Conservation (phyloP, 768 basidiomycete genomes). For the Fomitopsis serialis region DNA sequence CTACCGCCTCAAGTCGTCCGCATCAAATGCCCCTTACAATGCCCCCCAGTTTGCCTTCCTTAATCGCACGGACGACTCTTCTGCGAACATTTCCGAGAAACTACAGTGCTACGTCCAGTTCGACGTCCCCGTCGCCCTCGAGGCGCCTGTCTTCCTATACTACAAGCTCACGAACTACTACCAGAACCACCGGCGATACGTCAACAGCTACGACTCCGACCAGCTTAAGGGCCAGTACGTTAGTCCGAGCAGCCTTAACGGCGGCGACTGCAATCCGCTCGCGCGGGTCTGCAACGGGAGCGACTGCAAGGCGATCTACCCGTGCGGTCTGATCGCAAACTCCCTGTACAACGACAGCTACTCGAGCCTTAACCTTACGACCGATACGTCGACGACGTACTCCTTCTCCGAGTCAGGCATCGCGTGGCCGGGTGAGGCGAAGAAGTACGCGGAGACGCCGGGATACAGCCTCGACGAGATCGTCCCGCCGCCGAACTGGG, state of each 20-base stretch:
- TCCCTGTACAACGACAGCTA: conserved; percentile 96
- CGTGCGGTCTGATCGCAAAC: conserved; percentile 97
- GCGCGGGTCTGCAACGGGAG: conserved; percentile 32
- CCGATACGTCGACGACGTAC: conserved; percentile 47
- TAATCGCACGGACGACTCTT: conserved; percentile 42
- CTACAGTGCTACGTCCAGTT: conserved; percentile 78
- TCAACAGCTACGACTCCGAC: conserved; percentile 79
- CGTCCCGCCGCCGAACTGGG: conserved; percentile 94
- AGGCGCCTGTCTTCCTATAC: conserved; percentile 79
- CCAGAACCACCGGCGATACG: conserved; percentile 98
- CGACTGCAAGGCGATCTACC: conserved; percentile 63
- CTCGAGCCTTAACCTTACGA: conserved; percentile 48
- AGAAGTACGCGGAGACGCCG: conserved; percentile 76
- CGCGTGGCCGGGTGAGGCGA: conserved; percentile 92
- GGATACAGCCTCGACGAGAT: conserved; percentile 61
- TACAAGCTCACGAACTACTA: conserved; percentile 96
- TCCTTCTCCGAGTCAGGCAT: conserved; percentile 75
- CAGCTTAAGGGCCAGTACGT: conserved; percentile 78
- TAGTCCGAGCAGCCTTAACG: conserved; percentile 41
- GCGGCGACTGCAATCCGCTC: conserved; percentile 86
- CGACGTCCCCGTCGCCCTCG: conserved; percentile 72
- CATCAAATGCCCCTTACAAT: conserved; percentile 38
- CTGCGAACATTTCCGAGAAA: conserved; percentile 34
- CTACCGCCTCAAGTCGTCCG: conserved; percentile 63
- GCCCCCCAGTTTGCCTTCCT: conserved; percentile 77